Evolutionary conservation across 139 green algal genomes (phyloP).

Genomic region (Axilococcus clingmanii): DNA sequence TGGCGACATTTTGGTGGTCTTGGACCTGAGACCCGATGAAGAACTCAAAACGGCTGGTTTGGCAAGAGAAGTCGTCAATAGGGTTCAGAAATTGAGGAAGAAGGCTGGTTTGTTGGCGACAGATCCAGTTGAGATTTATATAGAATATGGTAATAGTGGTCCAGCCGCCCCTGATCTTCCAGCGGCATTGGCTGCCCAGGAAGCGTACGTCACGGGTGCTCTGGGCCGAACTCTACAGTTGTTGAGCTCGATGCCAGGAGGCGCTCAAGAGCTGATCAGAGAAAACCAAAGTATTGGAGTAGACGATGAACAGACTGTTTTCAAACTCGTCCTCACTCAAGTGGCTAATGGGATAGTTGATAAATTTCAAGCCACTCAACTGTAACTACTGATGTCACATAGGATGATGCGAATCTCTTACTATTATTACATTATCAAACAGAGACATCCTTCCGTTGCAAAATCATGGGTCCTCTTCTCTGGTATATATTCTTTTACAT

Average conservation of each 20-base stretch:
- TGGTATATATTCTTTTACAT: slow-evolving; percentile 5
- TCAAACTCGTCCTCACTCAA: no score
- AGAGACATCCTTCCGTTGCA: no score
- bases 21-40: slow-evolving; percentile 69
- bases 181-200: neutral
- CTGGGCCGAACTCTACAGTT: neutral
- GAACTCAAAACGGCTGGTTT: slow-evolving; percentile 58
- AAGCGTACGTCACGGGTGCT: slow-evolving; percentile 1
- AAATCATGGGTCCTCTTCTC: no score
- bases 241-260: no score
- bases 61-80: slow-evolving; percentile 90
- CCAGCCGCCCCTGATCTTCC: neutral
- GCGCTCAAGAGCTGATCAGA: no score
- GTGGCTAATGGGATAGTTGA: no score
- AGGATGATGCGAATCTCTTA: no score
- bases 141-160: slow-evolving; percentile 2
- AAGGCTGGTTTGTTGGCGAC: slow-evolving; percentile 57
- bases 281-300: no score
- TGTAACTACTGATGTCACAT: no score
- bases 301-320: no score
- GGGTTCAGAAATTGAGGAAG: slow-evolving; percentile 94
- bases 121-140: slow-evolving; percentile 65
- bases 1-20: slow-evolving; percentile 84
- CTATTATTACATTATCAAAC: no score
- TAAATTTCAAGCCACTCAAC: no score